These are phyloP conservation scores for Neurospora tetraspora DNA, from an alignment of 495 filamentous ascomycete genomes.

Conservation along the genomic window DNA sequence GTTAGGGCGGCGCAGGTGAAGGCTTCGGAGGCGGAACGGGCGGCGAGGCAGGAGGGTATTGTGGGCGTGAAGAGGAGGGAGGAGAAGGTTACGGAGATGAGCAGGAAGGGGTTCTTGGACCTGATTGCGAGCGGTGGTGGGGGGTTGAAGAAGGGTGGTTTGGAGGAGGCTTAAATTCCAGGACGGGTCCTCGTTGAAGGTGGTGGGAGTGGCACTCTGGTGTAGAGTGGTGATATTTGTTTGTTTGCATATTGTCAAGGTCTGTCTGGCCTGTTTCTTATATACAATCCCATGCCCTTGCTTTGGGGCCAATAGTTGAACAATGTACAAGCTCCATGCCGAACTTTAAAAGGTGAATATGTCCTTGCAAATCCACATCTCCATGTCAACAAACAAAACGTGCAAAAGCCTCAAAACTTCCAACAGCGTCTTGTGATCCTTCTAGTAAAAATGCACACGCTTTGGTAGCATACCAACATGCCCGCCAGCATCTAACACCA, in stretches of 20 bases:
- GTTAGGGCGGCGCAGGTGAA: constrained; percentile 85
- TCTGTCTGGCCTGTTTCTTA: background rate
- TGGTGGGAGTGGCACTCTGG: background rate
- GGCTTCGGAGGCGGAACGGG: constrained; percentile 61
- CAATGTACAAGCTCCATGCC: background rate
- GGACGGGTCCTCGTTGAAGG: too few species aligned
- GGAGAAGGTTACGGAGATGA: constrained; percentile 87
- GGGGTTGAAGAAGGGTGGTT: constrained; percentile 37
- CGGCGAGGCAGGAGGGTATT: constrained; percentile 59
- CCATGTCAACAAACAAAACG: background rate
- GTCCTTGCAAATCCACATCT: background rate
- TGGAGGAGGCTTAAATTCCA: constrained; percentile 38
- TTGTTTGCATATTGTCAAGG: background rate
- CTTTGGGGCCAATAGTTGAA: background rate
- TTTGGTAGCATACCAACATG: background rate
- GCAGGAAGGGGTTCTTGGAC: constrained; percentile 90
- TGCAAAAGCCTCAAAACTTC: background rate
- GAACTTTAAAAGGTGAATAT: background rate
- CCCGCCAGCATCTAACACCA: background rate
- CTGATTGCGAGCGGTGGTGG: constrained; percentile 62
- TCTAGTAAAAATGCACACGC: background rate
- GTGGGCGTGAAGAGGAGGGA: constrained; percentile 62
- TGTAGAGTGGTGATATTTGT: background rate
- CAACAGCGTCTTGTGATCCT: background rate
- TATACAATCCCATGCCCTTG: background rate